Percentiles rank a stretch among this genome's conserved stretches.
phyloP scores from a whole-genome alignment of 1,284 basidiomycete species.

The Melampsora occidentalis region DNA sequence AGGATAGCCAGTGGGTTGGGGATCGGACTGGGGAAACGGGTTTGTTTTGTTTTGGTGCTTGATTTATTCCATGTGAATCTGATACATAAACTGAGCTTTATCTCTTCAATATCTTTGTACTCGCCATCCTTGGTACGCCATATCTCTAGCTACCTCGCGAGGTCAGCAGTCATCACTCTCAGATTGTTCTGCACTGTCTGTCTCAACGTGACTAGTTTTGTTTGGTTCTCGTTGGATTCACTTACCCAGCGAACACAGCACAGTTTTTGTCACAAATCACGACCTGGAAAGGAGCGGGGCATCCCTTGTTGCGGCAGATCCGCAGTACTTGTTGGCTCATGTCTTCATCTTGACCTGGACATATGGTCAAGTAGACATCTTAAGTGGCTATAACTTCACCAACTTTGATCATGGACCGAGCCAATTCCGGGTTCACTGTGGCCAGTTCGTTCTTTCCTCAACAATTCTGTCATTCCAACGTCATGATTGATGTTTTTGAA shows the following conservation, averaged over 20 bases:
- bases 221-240: too few relatives aligned
- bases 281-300: conserved; percentile 24
- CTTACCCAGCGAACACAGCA: conserved; percentile 17
- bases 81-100: too few relatives aligned
- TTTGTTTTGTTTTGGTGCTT: too few relatives aligned
- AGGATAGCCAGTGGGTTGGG: too few relatives aligned
- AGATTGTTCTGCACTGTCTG: too few relatives aligned
- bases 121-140: too few relatives aligned
- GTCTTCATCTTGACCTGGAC: conserved; percentile 33
- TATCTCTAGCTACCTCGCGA: too few relatives aligned
- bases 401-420: conserved; percentile 33
- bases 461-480: background rate
- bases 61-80: too few relatives aligned
- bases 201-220: too few relatives aligned
- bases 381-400: conserved; percentile 36
- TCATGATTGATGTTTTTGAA: background rate
- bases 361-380: conserved; percentile 37
- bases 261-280: conserved; percentile 35
- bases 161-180: too few relatives aligned
- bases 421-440: conserved; percentile 13
- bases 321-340: conserved; percentile 20
- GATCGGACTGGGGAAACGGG: too few relatives aligned
- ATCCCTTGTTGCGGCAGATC: background rate
- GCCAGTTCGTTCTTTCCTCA: conserved; percentile 11
- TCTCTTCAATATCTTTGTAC: too few relatives aligned